Conservation (phyloP, 768 basidiomycete species). For the Gloeophyllum trabeum region DNA sequence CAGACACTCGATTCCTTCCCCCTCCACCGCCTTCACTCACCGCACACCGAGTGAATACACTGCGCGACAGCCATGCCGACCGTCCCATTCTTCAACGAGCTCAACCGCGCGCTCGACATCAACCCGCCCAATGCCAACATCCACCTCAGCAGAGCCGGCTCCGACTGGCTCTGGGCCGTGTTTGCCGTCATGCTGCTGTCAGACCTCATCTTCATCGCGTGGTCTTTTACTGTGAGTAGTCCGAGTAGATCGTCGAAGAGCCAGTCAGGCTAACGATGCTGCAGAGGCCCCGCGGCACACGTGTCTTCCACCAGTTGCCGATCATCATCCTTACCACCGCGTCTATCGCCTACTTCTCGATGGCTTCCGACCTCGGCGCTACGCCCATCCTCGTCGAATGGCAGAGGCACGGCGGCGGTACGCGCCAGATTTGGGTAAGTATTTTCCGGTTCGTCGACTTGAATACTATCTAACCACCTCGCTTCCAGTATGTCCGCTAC, state of each 20-base stretch:
- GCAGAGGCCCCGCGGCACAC: constrained; percentile 25
- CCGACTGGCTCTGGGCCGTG: constrained; percentile 45
- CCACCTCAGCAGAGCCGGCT: constrained; percentile 32
- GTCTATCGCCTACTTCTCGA: constrained; percentile 35
- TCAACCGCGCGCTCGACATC: constrained; percentile 19
- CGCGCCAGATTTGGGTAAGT: constrained; percentile 33
- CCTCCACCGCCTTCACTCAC: too few species aligned
- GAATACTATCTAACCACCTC: neutral
- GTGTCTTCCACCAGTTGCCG: constrained; percentile 39
- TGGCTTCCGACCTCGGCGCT: constrained; percentile 45
- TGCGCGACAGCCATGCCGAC: too few species aligned
- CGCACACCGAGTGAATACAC: too few species aligned
- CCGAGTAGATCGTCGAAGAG: neutral
- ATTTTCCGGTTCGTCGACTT: neutral
- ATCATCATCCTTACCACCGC: constrained; percentile 34
- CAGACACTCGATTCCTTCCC: too few species aligned
- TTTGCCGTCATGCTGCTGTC: constrained; percentile 36
- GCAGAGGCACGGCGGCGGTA: constrained; percentile 17
- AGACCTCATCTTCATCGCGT: constrained; percentile 24
- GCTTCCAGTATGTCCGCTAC: constrained; percentile 35
- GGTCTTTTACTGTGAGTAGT: constrained; percentile 22
- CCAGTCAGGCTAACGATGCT: neutral
- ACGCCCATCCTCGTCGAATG: constrained; percentile 35
- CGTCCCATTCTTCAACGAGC: too few species aligned
- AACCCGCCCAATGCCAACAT: constrained; percentile 24